phyloP scores from a whole-genome alignment of 768 basidiomycete species.

The Mycena filopes region DNA sequence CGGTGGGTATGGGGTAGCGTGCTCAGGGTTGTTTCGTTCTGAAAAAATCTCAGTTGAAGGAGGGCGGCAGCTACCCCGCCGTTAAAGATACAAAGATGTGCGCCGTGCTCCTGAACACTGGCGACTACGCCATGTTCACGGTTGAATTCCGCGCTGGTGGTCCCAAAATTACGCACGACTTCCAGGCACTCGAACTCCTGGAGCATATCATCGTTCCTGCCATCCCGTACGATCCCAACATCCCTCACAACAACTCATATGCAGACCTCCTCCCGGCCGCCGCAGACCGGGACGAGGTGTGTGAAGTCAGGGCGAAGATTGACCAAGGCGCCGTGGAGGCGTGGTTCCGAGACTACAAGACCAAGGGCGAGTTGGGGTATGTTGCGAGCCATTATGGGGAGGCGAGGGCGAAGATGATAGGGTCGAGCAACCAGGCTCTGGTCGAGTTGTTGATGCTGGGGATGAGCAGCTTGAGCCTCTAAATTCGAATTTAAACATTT shows the following conservation, averaged over 20 bases:
- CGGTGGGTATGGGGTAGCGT: neutral
- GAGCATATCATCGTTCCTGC: slow-evolving; percentile 23
- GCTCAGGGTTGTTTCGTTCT: neutral
- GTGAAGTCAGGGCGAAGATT: slow-evolving; percentile 4
- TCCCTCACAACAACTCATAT: neutral
- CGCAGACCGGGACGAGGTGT: slow-evolving; percentile 12
- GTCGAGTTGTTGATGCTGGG: slow-evolving; percentile 22
- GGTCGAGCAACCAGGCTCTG: slow-evolving; percentile 4
- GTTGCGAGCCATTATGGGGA: slow-evolving; percentile 27
- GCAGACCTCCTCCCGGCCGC: slow-evolving; percentile 13
- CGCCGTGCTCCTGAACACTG: slow-evolving; percentile 24
- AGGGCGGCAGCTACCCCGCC: neutral
- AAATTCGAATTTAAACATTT: too few relatives aligned
- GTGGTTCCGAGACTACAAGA: slow-evolving; percentile 25
- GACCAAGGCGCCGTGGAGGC: slow-evolving; percentile 15
- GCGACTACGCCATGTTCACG: slow-evolving; percentile 24
- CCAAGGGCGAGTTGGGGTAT: slow-evolving; percentile 21
- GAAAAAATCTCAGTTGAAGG: neutral
- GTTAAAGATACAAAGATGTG: slow-evolving; percentile 15
- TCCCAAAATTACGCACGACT: slow-evolving; percentile 22
- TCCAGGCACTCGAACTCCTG: slow-evolving; percentile 24
- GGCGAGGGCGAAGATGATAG: slow-evolving; percentile 26
- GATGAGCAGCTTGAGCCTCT: too few relatives aligned
- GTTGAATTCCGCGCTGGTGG: slow-evolving; percentile 28
- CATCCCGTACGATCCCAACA: slow-evolving; percentile 19